Conservation (phyloP, 176 grass and related monocot genomes). For the Oryza meridionalis region DNA sequence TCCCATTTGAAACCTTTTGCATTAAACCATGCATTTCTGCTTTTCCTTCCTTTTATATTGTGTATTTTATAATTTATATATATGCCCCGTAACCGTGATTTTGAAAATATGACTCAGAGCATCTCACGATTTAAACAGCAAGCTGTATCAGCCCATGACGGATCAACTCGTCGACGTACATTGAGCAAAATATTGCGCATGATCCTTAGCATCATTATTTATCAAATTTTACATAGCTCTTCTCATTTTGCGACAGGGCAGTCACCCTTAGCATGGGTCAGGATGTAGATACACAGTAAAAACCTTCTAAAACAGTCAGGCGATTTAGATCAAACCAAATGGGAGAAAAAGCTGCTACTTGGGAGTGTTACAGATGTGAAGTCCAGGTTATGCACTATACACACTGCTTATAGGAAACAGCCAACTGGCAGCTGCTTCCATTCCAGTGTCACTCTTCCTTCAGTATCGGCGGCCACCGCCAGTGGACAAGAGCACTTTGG, state of each 20-base stretch:
- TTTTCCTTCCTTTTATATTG: too few relatives aligned
- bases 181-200: neutral
- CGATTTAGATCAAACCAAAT: neutral
- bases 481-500: conserved; percentile 76
- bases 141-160: neutral
- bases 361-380: conserved; percentile 1
- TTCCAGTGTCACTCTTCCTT: conserved; percentile 23
- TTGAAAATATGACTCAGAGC: too few relatives aligned
- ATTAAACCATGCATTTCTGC: too few relatives aligned
- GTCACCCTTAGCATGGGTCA: neutral
- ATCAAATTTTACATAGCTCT: neutral
- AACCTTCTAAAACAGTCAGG: neutral
- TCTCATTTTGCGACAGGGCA: neutral
- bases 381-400: conserved; percentile 28
- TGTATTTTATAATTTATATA: too few relatives aligned
- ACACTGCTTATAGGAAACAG: conserved; percentile 22
- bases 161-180: neutral
- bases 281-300: neutral
- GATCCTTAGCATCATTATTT: neutral
- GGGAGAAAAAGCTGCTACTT: neutral
- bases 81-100: too few relatives aligned
- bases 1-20: too few relatives aligned
- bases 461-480: conserved; percentile 82
- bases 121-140: neutral
- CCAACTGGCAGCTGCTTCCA: neutral